These are phyloP conservation scores for Didymella segeticola DNA, from an alignment of 2,329 filamentous ascomycete genomes.

Conservation along the genomic window DNA sequence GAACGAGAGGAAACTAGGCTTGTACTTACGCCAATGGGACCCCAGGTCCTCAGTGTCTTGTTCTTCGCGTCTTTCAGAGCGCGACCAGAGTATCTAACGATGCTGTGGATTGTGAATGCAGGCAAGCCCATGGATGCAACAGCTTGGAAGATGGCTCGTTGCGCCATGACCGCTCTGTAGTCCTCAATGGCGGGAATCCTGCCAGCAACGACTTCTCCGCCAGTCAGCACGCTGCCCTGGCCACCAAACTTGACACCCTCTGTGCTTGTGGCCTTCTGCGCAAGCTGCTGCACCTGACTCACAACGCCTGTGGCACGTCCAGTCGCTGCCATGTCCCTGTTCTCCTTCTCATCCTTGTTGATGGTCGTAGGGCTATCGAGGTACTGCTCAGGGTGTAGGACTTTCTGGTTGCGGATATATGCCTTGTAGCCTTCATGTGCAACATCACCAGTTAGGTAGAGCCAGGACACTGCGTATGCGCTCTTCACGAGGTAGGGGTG, in stretches of 20 bases:
- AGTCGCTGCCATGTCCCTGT: constrained; percentile 43
- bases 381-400: constrained; percentile 69
- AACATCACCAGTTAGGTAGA: constrained; percentile 90
- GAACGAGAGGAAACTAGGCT: background rate
- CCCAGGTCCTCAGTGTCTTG: constrained; percentile 78
- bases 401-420: constrained; percentile 83
- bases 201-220: constrained; percentile 42
- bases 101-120: constrained; percentile 90
- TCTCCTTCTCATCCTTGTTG: constrained; percentile 43
- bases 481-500: constrained; percentile 81
- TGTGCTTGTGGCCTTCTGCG: constrained; percentile 27
- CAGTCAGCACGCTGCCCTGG: constrained; percentile 27
- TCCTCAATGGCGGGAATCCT: constrained; percentile 80
- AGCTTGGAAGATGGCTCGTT: constrained; percentile 88
- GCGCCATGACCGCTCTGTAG: constrained; percentile 87
- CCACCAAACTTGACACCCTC: constrained; percentile 32
- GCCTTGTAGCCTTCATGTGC: constrained; percentile 94
- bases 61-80: constrained; percentile 88
- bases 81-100: constrained; percentile 85
- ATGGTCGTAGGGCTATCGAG: constrained; percentile 7
- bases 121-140: constrained; percentile 93
- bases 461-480: constrained; percentile 92
- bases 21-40: constrained; percentile 81
- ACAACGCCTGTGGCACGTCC: constrained; percentile 19
- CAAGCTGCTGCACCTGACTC: constrained; percentile 32